Evolutionary conservation across 495 filamentous ascomycete genomes (phyloP).

Genomic region (Penicillium fimorum): DNA sequence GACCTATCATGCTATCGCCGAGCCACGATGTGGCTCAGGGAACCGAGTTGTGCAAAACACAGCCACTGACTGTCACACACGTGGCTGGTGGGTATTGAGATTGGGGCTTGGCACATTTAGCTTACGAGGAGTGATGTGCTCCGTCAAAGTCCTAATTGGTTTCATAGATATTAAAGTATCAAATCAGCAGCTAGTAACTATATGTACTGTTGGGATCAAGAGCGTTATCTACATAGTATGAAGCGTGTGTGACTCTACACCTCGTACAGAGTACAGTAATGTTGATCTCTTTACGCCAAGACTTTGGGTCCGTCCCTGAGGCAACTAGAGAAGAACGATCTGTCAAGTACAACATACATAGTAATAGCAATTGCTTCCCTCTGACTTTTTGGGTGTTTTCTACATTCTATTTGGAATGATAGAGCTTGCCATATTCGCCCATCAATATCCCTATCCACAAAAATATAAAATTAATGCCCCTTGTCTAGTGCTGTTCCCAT

Average conservation of each 20-base stretch:
- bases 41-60: conserved; percentile 11
- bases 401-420: too few relatives aligned
- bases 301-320: too few relatives aligned
- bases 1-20: background rate
- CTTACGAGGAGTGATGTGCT: background rate
- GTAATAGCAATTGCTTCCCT: too few relatives aligned
- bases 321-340: too few relatives aligned
- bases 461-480: background rate
- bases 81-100: conserved; percentile 17
- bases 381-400: too few relatives aligned
- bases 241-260: too few relatives aligned
- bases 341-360: too few relatives aligned
- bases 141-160: background rate
- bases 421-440: too few relatives aligned
- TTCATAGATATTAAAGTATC: background rate
- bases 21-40: conserved; percentile 29
- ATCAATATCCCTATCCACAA: background rate
- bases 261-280: too few relatives aligned
- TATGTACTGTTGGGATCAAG: background rate
- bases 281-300: too few relatives aligned
- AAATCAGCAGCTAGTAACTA: background rate
- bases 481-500: too few relatives aligned
- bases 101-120: background rate
- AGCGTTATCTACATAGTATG: background rate
- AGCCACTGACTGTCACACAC: conserved; percentile 30